Conservation (phyloP, 1,139 yeast species). For the Pneumocystis oryctolagi region DNA sequence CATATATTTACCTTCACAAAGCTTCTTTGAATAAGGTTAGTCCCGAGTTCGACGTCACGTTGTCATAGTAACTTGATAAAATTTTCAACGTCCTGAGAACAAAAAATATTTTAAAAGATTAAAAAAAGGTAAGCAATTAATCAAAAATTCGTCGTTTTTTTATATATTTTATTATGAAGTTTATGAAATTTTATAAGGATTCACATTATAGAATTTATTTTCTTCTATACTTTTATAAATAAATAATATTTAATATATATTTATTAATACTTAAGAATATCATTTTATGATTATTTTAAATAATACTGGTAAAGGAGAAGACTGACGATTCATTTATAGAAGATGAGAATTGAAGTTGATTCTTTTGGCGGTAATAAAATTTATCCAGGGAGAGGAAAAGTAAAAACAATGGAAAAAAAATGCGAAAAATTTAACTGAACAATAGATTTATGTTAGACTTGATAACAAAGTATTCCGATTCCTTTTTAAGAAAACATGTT, state of each 20-base stretch:
- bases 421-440: conserved; percentile 25
- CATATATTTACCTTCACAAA: not conserved
- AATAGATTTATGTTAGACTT: conserved; percentile 97
- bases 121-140: not conserved
- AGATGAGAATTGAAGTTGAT: conserved; percentile 99
- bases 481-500: conserved; percentile 94
- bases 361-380: conserved; percentile 98
- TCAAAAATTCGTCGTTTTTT: not conserved
- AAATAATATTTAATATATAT: not conserved
- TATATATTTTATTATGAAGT: too few species aligned
- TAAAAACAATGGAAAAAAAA: not conserved
- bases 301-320: too few species aligned
- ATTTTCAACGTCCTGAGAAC: not conserved
- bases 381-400: conserved; percentile 81
- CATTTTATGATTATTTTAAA: not conserved
- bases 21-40: not conserved
- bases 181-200: too few species aligned
- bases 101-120: not conserved
- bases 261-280: too few species aligned
- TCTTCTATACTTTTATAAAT: not conserved
- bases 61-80: not conserved
- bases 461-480: conserved; percentile 98
- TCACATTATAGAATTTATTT: not conserved
- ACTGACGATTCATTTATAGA: conserved; percentile 16
- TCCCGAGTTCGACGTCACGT: not conserved